phyloP scores from a whole-genome alignment of 2,329 filamentous ascomycete genomes.

The Metarhizium anisopliae region DNA sequence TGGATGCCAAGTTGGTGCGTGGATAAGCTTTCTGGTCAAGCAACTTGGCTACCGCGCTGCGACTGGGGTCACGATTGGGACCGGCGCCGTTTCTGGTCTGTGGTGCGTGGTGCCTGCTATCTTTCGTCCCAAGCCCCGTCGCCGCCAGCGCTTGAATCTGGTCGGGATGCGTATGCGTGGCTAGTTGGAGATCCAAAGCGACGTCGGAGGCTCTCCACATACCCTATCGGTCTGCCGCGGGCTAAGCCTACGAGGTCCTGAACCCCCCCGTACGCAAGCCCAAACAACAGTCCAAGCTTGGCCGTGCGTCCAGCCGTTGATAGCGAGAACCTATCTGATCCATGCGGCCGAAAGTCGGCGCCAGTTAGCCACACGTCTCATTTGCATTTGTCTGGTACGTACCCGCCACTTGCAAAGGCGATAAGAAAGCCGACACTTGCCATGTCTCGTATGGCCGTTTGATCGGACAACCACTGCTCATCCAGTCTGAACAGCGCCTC shows the following conservation, averaged over 20 bases:
- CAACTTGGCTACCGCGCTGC: not conserved
- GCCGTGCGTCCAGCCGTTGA: constrained; percentile 70
- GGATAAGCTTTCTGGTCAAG: not conserved
- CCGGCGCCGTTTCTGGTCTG: not conserved
- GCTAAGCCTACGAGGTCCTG: constrained; percentile 66
- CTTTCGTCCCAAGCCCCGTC: not conserved
- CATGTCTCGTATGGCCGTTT: not conserved
- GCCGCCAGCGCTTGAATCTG: constrained; percentile 2
- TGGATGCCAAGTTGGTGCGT: not conserved
- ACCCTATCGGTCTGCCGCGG: constrained; percentile 64
- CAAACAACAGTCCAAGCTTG: constrained; percentile 68
- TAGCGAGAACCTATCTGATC: constrained; percentile 67
- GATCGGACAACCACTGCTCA: not conserved
- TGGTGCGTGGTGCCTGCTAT: not conserved
- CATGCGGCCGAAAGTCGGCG: constrained; percentile 20
- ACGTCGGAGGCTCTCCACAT: constrained; percentile 58
- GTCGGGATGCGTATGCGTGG: constrained; percentile 8
- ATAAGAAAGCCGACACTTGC: constrained; percentile 1
- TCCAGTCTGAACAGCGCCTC: not conserved
- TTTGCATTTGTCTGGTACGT: not conserved
- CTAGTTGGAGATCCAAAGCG: constrained; percentile 20
- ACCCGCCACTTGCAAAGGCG: no score
- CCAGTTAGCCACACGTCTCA: constrained; percentile 13
- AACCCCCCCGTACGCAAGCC: constrained; percentile 67
- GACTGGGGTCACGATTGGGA: not conserved